Percentiles rank a stretch among this genome's conserved stretches.
Conservation (phyloP, 83 land plant genomes). For the Thuja plicata region DNA sequence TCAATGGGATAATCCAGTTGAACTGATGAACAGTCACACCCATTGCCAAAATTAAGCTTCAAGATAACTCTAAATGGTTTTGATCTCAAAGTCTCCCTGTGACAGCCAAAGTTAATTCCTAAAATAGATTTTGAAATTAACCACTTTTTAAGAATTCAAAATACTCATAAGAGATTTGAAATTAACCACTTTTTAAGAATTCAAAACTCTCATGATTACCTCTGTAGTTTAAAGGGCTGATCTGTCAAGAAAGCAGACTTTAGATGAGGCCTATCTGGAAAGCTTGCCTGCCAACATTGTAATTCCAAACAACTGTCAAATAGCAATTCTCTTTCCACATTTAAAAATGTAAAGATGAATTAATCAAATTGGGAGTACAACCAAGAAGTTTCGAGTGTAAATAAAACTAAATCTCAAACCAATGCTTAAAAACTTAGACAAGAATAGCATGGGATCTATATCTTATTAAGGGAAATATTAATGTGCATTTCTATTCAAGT, state of each 20-base stretch:
- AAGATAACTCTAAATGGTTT: slow-evolving; percentile 46
- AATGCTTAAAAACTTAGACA: neutral
- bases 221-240: slow-evolving; percentile 67
- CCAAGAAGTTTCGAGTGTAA: neutral
- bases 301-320: neutral
- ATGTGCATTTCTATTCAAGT: neutral
- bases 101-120: neutral
- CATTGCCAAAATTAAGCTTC: slow-evolving; percentile 57
- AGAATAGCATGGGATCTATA: neutral
- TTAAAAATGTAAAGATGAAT: neutral
- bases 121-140: neutral
- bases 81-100: slow-evolving; percentile 42
- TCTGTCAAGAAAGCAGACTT: slow-evolving; percentile 44
- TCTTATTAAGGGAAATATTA: neutral
- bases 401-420: neutral
- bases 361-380: neutral
- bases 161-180: neutral
- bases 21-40: slow-evolving; percentile 54
- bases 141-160: neutral
- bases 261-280: slow-evolving; percentile 54
- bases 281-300: slow-evolving; percentile 48
- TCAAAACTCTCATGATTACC: slow-evolving; percentile 33
- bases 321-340: neutral
- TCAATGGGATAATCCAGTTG: slow-evolving; percentile 44
- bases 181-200: neutral